Evolutionary conservation across 345 rosid species (phyloP).

Genomic region (Corchorus capsularis): DNA sequence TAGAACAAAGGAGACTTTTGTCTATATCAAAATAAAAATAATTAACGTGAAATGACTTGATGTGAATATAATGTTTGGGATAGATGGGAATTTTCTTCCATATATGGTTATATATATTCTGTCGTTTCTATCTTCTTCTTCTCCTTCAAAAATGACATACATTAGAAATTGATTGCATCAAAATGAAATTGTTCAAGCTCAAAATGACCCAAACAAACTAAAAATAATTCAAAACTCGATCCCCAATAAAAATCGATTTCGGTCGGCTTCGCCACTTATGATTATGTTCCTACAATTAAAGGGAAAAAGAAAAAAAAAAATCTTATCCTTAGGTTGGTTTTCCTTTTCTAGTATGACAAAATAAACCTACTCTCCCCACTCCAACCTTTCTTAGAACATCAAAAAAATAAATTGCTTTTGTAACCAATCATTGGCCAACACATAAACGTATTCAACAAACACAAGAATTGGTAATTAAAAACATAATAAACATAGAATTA

Average conservation of each 20-base stretch:
- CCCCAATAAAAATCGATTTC: too few relatives aligned
- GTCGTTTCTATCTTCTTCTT: not conserved
- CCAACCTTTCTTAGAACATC: not conserved
- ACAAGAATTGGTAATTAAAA: not conserved
- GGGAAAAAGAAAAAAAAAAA: not conserved
- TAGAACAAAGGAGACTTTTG: not conserved
- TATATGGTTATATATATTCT: not conserved
- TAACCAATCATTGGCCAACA: not conserved
- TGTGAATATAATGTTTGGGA: not conserved
- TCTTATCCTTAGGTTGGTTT: not conserved
- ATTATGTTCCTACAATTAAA: not conserved
- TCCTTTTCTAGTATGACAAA: not conserved
- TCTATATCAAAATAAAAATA: not conserved
- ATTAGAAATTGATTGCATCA: too few relatives aligned
- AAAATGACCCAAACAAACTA: too few relatives aligned
- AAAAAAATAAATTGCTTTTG: not conserved
- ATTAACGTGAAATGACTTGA: not conserved
- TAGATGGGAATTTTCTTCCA: not conserved
- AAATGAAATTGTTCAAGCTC: too few relatives aligned
- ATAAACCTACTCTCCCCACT: not conserved
- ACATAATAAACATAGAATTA: not conserved
- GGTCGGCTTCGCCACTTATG: not conserved
- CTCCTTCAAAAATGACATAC: too few relatives aligned
- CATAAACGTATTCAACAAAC: not conserved
- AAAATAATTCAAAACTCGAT: too few relatives aligned